Percentiles rank a stretch among this genome's conserved stretches.
Conservation (phyloP, 2,329 filamentous ascomycete species). For the Calonectria leucothoes region DNA sequence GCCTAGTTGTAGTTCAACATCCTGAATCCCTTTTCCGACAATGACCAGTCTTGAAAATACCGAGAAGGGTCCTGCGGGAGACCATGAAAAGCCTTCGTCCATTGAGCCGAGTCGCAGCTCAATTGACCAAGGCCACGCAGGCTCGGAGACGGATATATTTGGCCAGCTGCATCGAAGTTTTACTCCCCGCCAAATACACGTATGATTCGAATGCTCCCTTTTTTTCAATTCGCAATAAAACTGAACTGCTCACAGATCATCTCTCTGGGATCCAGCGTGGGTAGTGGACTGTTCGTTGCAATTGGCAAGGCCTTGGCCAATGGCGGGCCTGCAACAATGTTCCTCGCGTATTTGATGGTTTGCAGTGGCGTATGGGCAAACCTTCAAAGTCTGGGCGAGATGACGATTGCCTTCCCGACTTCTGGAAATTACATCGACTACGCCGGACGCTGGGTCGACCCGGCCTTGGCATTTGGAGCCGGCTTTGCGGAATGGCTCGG, state of each 20-base stretch:
- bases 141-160: background rate
- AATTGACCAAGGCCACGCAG: conserved; percentile 8
- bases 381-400: conserved; percentile 12
- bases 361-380: conserved; percentile 18
- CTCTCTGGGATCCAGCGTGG: conserved; percentile 15
- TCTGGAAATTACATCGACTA: conserved; percentile 22
- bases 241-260: background rate
- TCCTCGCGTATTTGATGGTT: conserved; percentile 12
- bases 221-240: background rate
- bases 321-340: conserved; percentile 15
- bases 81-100: background rate
- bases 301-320: conserved; percentile 19
- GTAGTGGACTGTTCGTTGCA: conserved; percentile 19
- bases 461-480: conserved; percentile 20
- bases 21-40: background rate
- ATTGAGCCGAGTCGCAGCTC: background rate
- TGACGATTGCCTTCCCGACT: conserved; percentile 14
- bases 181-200: conserved; percentile 33
- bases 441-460: conserved; percentile 19
- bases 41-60: background rate
- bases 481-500: conserved; percentile 24
- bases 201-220: background rate
- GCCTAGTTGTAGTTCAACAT: background rate
- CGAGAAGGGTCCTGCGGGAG: background rate
- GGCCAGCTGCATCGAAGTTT: conserved; percentile 37